Conservation (phyloP, 495 filamentous ascomycete genomes). For the Penicillium lividum region DNA sequence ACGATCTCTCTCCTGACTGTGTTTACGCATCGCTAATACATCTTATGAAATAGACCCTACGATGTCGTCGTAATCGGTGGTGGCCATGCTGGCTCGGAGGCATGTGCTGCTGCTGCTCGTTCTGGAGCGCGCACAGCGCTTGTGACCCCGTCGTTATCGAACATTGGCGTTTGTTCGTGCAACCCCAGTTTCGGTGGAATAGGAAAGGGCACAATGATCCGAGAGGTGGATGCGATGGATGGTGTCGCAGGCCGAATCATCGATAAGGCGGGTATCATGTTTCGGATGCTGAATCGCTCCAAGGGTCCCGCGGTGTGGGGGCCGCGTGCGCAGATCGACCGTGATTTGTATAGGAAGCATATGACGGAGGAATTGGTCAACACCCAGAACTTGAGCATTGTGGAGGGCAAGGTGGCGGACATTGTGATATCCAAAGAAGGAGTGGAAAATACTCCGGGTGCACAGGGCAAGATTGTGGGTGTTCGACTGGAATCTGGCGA, state of each 20-base stretch:
- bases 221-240: constrained; percentile 94
- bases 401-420: constrained; percentile 89
- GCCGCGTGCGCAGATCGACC: constrained; percentile 93
- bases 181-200: constrained; percentile 98
- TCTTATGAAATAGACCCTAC: constrained; percentile 57
- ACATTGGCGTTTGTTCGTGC: constrained; percentile 95
- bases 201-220: constrained; percentile 96
- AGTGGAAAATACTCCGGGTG: constrained; percentile 44
- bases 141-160: constrained; percentile 81
- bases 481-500: constrained; percentile 88
- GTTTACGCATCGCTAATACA: constrained; percentile 1
- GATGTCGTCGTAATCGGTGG: constrained; percentile 96
- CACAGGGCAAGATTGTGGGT: constrained; percentile 76
- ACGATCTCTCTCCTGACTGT: constrained; percentile 14
- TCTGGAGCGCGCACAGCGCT: constrained; percentile 87
- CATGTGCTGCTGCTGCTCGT: constrained; percentile 88
- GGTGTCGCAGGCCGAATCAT: constrained; percentile 86
- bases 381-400: constrained; percentile 74
- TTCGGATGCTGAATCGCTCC: constrained; percentile 79
- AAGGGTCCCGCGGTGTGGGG: constrained; percentile 98
- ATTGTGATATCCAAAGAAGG: constrained; percentile 66
- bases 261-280: constrained; percentile 92
- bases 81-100: constrained; percentile 93
- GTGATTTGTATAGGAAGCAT: constrained; percentile 82
- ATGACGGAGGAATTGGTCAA: constrained; percentile 84